Evolutionary conservation across 2,329 filamentous ascomycete species (phyloP).

Genomic region (Verticillium nonalfalfae): DNA sequence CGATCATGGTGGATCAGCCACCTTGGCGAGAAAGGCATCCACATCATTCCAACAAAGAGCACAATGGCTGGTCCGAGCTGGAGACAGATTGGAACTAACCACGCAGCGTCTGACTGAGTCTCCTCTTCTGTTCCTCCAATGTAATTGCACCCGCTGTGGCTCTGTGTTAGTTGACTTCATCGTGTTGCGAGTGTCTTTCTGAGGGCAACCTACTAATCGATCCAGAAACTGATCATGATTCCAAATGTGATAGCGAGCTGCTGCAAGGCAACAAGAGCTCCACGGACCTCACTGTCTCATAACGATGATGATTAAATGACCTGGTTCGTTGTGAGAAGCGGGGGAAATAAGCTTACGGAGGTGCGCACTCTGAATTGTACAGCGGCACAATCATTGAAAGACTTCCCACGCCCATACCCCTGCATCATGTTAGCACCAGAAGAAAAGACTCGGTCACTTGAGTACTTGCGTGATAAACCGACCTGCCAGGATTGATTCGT

Average conservation of each 20-base stretch:
- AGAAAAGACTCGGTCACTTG: background rate
- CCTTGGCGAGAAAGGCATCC: constrained; percentile 74
- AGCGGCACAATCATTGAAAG: constrained; percentile 59
- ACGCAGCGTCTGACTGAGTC: constrained; percentile 59
- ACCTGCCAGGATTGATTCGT: constrained; percentile 59
- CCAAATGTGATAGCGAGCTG: constrained; percentile 54
- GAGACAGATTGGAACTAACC: constrained; percentile 66
- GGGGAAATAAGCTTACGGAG: constrained; percentile 21
- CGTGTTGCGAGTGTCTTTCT: background rate
- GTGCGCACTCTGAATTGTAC: constrained; percentile 39
- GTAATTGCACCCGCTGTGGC: constrained; percentile 50
- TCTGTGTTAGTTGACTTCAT: background rate
- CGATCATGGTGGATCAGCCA: constrained; percentile 68
- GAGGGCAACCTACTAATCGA: constrained; percentile 38
- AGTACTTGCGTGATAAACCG: constrained; percentile 56
- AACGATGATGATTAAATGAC: too few species aligned
- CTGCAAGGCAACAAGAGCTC: constrained; percentile 37
- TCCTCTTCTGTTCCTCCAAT: constrained; percentile 48
- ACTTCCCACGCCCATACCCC: constrained; percentile 61
- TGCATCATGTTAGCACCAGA: constrained; percentile 8
- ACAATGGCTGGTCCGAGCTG: constrained; percentile 63
- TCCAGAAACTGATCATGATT: constrained; percentile 61
- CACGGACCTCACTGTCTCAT: constrained; percentile 24
- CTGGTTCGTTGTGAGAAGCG: too few species aligned
- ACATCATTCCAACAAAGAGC: constrained; percentile 64